Evolutionary conservation across 495 filamentous ascomycete genomes (phyloP).

Genomic region (Usnea hakonensis): DNA sequence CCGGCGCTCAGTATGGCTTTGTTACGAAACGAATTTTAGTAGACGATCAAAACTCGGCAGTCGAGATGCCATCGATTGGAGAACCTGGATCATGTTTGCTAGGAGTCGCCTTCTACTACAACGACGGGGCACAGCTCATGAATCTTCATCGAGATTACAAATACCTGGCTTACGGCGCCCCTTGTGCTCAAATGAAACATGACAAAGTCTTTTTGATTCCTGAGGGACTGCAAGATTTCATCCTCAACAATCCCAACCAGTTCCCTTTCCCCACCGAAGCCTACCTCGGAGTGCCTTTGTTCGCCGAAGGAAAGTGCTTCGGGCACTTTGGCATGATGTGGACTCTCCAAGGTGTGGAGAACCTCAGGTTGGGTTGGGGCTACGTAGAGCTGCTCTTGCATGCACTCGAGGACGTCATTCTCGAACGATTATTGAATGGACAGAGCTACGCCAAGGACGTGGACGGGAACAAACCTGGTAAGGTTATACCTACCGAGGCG

Average conservation of each 20-base stretch:
- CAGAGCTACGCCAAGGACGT: slow-evolving; percentile 32
- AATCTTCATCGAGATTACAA: slow-evolving; percentile 51
- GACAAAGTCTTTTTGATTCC: slow-evolving; percentile 69
- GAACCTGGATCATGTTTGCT: slow-evolving; percentile 56
- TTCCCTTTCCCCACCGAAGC: slow-evolving; percentile 57
- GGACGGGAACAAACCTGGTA: slow-evolving; percentile 25
- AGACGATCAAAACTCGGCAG: slow-evolving; percentile 44
- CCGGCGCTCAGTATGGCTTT: slow-evolving; percentile 63
- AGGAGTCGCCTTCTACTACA: slow-evolving; percentile 61
- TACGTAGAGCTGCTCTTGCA: slow-evolving; percentile 68
- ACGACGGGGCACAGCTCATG: slow-evolving; percentile 51
- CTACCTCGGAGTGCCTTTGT: slow-evolving; percentile 66
- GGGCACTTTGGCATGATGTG: slow-evolving; percentile 73
- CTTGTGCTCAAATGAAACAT: slow-evolving; percentile 62
- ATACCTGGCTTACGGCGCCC: slow-evolving; percentile 58
- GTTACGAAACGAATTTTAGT: slow-evolving; percentile 57
- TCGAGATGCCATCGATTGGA: slow-evolving; percentile 52
- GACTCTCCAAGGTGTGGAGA: slow-evolving; percentile 53
- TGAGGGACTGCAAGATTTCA: slow-evolving; percentile 51
- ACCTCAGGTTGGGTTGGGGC: slow-evolving; percentile 55
- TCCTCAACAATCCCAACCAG: slow-evolving; percentile 52
- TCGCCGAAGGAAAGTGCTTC: slow-evolving; percentile 60
- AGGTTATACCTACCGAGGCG: slow-evolving; percentile 44
- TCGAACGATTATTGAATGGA: slow-evolving; percentile 50
- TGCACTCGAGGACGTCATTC: slow-evolving; percentile 66